Percentiles rank a stretch among this genome's conserved stretches.
These are phyloP conservation scores for Teunomyces atbi DNA, from an alignment of 805 yeast species.

Conservation along the genomic window DNA sequence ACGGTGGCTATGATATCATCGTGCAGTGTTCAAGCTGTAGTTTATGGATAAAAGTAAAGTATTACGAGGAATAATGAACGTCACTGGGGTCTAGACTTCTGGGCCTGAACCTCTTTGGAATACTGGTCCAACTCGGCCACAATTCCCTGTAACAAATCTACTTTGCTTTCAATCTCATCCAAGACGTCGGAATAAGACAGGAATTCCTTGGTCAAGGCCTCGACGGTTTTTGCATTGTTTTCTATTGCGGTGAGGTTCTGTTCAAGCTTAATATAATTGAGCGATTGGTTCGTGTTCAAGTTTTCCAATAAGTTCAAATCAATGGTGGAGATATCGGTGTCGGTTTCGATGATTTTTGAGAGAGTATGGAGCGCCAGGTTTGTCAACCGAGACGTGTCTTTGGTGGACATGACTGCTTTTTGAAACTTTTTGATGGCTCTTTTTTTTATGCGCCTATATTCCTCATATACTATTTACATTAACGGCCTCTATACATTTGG, in stretches of 20 bases:
- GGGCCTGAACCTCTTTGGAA: constrained; percentile 42
- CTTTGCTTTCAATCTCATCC: constrained; percentile 31
- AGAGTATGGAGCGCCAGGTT: constrained; percentile 29
- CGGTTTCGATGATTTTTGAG: constrained; percentile 36
- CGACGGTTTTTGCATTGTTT: constrained; percentile 33
- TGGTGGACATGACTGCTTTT: constrained; percentile 21
- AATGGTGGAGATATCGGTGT: constrained; percentile 41
- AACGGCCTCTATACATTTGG: constrained; percentile 62
- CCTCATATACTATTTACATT: constrained; percentile 8
- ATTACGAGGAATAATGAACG: constrained; percentile 45
- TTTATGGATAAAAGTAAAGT: constrained; percentile 77
- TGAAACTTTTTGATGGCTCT: not conserved
- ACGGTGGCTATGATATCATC: constrained; percentile 57
- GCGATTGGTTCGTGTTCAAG: constrained; percentile 56
- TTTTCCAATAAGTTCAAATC: constrained; percentile 52
- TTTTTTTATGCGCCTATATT: not conserved
- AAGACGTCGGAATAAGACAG: constrained; percentile 16
- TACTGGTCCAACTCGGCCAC: constrained; percentile 61
- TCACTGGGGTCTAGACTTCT: not conserved
- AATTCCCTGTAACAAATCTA: constrained; percentile 43
- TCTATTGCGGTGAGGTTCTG: constrained; percentile 44
- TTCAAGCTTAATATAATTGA: constrained; percentile 48
- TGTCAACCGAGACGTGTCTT: constrained; percentile 27
- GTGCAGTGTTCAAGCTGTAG: constrained; percentile 85
- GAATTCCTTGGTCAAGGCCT: constrained; percentile 18